Evolutionary conservation across 108 stramenopile genomes (phyloP).

Genomic region (Cyclostephanos invisitatus): DNA sequence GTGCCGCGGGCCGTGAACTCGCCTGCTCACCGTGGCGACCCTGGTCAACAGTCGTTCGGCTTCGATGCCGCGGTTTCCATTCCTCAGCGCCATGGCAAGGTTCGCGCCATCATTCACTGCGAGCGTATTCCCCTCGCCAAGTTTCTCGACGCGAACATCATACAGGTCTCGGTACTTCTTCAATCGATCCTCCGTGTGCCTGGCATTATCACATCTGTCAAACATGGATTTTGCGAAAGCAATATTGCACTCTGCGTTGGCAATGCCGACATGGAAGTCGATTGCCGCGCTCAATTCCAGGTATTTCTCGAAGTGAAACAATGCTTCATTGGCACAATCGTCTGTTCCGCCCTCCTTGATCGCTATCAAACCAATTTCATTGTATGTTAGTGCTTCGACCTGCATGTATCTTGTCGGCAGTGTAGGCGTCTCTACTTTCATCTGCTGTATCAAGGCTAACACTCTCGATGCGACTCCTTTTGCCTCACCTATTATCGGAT

Average conservation of each 20-base stretch:
- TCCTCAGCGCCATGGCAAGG: not conserved
- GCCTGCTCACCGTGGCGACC: not conserved
- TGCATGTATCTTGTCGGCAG: not conserved
- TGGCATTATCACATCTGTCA: not conserved
- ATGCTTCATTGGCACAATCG: not conserved
- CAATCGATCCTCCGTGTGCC: not conserved
- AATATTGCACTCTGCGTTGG: not conserved
- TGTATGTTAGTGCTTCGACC: not conserved
- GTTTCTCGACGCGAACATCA: not conserved
- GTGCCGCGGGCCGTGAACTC: slow-evolving; percentile 11
- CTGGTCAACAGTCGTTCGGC: slow-evolving; percentile 11
- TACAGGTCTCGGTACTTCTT: not conserved
- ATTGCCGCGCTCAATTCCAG: not conserved
- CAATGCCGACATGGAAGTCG: not conserved
- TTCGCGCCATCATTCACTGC: not conserved
- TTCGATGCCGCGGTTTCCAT: not conserved
- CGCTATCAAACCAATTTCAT: not conserved
- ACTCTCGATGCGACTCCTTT: not conserved
- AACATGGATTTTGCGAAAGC: not conserved
- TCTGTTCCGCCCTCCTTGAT: not conserved
- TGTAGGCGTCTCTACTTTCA: not conserved
- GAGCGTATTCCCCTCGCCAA: not conserved
- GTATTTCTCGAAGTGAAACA: not conserved
- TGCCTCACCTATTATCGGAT: not conserved
- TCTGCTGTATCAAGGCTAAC: not conserved